These are phyloP conservation scores for Epichloe bromicola DNA, from an alignment of 2,329 filamentous ascomycete genomes.

Conservation along the genomic window DNA sequence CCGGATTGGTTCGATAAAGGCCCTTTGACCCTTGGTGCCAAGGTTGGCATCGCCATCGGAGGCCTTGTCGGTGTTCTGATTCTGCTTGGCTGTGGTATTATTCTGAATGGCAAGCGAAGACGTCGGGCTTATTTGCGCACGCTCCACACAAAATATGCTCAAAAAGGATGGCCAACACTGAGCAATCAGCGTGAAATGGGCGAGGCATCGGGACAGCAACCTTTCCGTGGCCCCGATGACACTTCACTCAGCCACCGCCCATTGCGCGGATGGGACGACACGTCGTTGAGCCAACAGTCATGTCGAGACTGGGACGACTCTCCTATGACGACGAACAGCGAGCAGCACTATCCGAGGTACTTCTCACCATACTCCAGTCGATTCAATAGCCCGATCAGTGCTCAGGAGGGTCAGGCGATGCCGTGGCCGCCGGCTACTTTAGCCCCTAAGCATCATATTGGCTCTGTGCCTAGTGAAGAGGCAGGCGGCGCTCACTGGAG, in stretches of 20 bases:
- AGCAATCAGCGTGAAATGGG: slow-evolving; percentile 15
- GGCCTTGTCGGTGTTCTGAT: slow-evolving; percentile 34
- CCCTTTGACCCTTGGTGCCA: slow-evolving; percentile 37
- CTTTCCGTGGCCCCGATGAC: slow-evolving; percentile 22
- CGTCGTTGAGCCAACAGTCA: slow-evolving; percentile 40
- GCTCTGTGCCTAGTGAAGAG: slow-evolving; percentile 6
- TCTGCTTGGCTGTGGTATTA: slow-evolving; percentile 36
- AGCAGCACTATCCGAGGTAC: slow-evolving; percentile 31
- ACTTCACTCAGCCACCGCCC: slow-evolving; percentile 41
- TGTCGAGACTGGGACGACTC: slow-evolving; percentile 41
- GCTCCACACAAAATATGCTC: slow-evolving; percentile 28
- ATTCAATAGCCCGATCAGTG: slow-evolving; percentile 44
- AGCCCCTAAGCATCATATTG: slow-evolving; percentile 8
- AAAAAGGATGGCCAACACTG: slow-evolving; percentile 28
- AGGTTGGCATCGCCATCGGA: slow-evolving; percentile 45
- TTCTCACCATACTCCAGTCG: slow-evolving; percentile 48
- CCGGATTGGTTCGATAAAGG: slow-evolving; percentile 28
- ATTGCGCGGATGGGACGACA: slow-evolving; percentile 39
- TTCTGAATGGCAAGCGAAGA: slow-evolving; percentile 43
- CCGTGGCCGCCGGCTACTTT: slow-evolving; percentile 22
- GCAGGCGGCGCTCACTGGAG: neutral
- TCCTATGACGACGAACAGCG: slow-evolving; percentile 30
- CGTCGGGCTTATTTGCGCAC: slow-evolving; percentile 37
- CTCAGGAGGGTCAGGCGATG: slow-evolving; percentile 21
- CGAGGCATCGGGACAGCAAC: slow-evolving; percentile 16